phyloP scores from a whole-genome alignment of 2,329 filamentous ascomycete genomes.

The Aureobasidium namibiae region DNA sequence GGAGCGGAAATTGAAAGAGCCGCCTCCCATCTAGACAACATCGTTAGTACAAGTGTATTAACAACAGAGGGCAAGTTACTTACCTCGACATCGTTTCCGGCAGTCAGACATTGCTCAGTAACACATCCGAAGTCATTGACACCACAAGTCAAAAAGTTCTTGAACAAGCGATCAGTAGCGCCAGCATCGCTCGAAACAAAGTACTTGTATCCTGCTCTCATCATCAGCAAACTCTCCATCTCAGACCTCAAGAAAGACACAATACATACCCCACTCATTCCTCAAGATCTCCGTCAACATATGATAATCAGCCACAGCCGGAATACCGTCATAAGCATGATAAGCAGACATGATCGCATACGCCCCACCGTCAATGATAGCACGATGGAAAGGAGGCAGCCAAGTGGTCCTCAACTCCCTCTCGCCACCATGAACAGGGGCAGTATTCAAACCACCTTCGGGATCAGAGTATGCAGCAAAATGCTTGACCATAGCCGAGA shows the following conservation, averaged over 20 bases:
- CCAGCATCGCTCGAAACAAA: conserved; percentile 61
- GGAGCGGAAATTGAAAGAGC: conserved; percentile 59
- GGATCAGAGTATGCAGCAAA: conserved; percentile 61
- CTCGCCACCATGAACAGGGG: conserved; percentile 48
- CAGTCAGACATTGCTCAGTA: conserved; percentile 54
- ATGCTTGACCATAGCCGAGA: conserved; percentile 68
- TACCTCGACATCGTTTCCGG: conserved; percentile 60
- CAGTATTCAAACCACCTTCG: conserved; percentile 66
- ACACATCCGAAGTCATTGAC: conserved; percentile 55
- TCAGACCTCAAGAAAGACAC: not conserved
- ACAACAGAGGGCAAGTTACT: not conserved
- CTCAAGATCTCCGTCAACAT: conserved; percentile 61
- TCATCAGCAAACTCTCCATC: not conserved
- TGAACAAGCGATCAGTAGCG: conserved; percentile 60
- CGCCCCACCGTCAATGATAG: conserved; percentile 62
- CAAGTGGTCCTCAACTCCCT: conserved; percentile 47
- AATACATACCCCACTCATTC: conserved; percentile 50
- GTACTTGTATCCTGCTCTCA: conserved; percentile 49
- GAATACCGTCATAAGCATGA: conserved; percentile 63
- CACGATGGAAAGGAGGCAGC: conserved; percentile 55
- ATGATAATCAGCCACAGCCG: conserved; percentile 56
- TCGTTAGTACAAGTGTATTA: not conserved
- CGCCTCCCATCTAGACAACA: conserved; percentile 45
- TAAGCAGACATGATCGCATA: conserved; percentile 66
- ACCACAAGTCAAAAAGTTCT: conserved; percentile 55